phyloP scores from a whole-genome alignment of 345 rosid genomes.

The Abelmoschus esculentus region DNA sequence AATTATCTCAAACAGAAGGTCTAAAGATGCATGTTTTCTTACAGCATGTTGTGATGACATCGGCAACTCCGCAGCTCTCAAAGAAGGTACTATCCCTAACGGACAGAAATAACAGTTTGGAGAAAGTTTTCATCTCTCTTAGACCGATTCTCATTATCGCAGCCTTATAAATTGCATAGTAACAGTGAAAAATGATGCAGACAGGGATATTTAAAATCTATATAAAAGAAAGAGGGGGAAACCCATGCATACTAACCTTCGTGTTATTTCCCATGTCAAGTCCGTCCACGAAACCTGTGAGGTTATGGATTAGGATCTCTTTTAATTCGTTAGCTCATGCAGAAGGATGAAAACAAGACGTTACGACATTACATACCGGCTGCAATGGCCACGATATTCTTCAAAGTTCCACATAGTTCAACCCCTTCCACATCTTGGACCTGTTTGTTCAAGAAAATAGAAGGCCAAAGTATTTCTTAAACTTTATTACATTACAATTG shows the following conservation, averaged over 20 bases:
- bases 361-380: constrained; percentile 40
- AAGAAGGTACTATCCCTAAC: constrained; percentile 87
- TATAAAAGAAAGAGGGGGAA: background rate
- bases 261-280: constrained; percentile 96
- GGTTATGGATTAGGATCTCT: constrained; percentile 5
- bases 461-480: background rate
- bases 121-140: constrained; percentile 84
- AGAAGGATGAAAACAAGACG: background rate
- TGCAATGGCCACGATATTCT: constrained; percentile 89
- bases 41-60: constrained; percentile 91
- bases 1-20: background rate
- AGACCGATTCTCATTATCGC: constrained; percentile 97
- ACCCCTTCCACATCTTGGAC: constrained; percentile 95
- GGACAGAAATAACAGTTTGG: constrained; percentile 75
- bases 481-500: background rate
- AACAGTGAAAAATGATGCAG: constrained; percentile 3
- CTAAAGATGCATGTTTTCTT: constrained; percentile 27
- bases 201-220: background rate
- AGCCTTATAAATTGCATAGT: constrained; percentile 38
- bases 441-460: constrained; percentile 25
- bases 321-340: background rate
- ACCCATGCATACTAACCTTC: constrained; percentile 37
- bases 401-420: constrained; percentile 90
- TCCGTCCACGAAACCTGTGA: constrained; percentile 84
- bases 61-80: constrained; percentile 96